Conservation (phyloP, 164 flowering plant species). For the Brasenia schreberi region DNA sequence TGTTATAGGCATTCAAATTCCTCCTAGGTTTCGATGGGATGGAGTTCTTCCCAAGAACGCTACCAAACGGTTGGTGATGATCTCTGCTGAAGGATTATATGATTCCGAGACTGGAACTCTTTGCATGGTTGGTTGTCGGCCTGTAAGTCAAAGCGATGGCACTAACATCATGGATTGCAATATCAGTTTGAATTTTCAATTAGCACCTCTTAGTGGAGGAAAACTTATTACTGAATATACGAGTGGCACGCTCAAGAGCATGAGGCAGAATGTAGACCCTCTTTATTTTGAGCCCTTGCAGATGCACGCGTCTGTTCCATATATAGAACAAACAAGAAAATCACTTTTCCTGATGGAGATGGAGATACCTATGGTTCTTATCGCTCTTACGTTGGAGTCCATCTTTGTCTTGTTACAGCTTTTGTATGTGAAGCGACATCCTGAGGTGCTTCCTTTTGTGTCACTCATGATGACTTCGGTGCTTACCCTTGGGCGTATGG, state of each 20-base stretch:
- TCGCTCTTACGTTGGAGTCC: conserved; percentile 43
- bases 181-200: conserved; percentile 32
- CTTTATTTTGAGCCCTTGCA: conserved; percentile 34
- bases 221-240: conserved; percentile 12
- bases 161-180: conserved; percentile 33
- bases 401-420: conserved; percentile 38
- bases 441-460: conserved; percentile 28
- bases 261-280: conserved; percentile 27
- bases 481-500: conserved; percentile 48
- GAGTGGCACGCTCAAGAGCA: conserved; percentile 47
- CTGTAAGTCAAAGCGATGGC: conserved; percentile 11
- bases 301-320: conserved; percentile 15
- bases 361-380: conserved; percentile 44
- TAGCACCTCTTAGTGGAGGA: conserved; percentile 22
- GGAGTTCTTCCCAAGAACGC: conserved; percentile 5
- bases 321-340: conserved; percentile 2
- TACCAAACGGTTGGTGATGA: conserved; percentile 9
- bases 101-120: conserved; percentile 37
- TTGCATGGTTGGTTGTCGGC: conserved; percentile 65
- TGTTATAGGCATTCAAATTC: conserved; percentile 12
- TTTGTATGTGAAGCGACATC: conserved; percentile 35
- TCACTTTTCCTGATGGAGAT: conserved; percentile 45
- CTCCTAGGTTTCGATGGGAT: conserved; percentile 1
- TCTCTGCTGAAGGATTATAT: conserved; percentile 63
- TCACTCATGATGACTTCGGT: conserved; percentile 49